Evolutionary conservation across 176 grass and related monocot genomes (phyloP), one percentile per base, ranked within the genome.

Genomic region (Puccinellia tenuiflora): DNA sequence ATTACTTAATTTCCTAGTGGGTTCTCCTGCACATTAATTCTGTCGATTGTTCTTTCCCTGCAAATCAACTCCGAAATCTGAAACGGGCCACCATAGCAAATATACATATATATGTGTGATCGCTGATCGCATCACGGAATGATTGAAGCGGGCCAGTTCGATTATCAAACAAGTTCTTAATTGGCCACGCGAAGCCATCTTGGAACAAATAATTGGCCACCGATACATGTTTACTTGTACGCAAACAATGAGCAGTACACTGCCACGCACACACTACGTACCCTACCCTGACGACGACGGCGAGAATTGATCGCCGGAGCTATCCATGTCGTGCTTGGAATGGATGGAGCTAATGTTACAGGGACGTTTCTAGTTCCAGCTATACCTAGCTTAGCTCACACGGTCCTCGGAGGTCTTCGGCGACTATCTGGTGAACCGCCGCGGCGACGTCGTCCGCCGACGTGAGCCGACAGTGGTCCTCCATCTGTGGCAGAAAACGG

Each of bases 391-490:
- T 59, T 65, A 76, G 11, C 45, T 54, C 38, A 51, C 26, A 15
- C 34, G 43, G 38, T 39, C n/a, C n/a, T n/a, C n/a, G n/a, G n/a
- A n/a, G 16, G 34, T 96, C 93, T 16, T 86, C 82, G 45, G 84
- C 31, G 60, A 92, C 50, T 29, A 96, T 96, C 69, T 89, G 76
- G 74, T 96, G 81, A 62, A 96, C 86, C 12, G 88, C 93, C 33
- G 90, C 75, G 14, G 93, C 88, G 68, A 96, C 89, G n/a, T 96
- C 93, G 13, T 96, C 93, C 37, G 83, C 90, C 26, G 90, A 85
- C 16, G 88, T 89, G 22, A 96, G 86, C 65, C 69, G 63, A 86
- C 90, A 92, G 73, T 90, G 73, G 48, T 89, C 90, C 76, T 93
- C 90, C 76, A 96, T 83, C 93, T 96, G 78, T 43, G 51, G 30